Evolutionary conservation across 768 basidiomycete species (phyloP).

Genomic region (Epithele typhae): DNA sequence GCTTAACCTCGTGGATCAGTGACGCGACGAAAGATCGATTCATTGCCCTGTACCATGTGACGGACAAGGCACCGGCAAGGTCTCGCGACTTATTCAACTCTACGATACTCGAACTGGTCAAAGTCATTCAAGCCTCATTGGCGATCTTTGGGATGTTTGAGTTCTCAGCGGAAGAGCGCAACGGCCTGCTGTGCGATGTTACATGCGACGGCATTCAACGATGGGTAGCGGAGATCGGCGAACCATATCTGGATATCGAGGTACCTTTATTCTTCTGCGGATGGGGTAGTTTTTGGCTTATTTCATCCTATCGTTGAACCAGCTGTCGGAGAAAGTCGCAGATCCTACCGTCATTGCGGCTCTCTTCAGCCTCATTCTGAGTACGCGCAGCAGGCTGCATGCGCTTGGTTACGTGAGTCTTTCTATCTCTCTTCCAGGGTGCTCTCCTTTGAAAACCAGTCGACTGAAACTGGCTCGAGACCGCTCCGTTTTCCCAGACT

Average conservation of each 20-base stretch:
- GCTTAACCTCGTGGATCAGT: too few relatives aligned
- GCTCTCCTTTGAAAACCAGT: too few relatives aligned
- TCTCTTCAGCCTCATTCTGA: conserved; percentile 64
- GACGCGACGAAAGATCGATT: conserved; percentile 82
- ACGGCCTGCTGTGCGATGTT: conserved; percentile 75
- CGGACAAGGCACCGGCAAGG: conserved; percentile 33
- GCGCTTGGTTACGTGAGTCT: conserved; percentile 38
- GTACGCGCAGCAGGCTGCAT: conserved; percentile 65
- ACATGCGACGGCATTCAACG: conserved; percentile 66
- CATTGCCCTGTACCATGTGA: conserved; percentile 61
- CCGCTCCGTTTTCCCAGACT: too few relatives aligned
- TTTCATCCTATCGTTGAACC: not conserved
- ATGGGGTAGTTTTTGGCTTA: too few relatives aligned
- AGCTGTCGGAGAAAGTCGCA: conserved; percentile 70
- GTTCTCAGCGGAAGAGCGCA: conserved; percentile 29
- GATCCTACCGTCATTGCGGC: conserved; percentile 71
- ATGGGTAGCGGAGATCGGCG: conserved; percentile 68
- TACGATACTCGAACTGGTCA: conserved; percentile 73
- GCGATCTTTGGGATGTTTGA: conserved; percentile 67
- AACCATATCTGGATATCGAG: conserved; percentile 58
- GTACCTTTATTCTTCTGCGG: conserved; percentile 25
- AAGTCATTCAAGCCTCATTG: conserved; percentile 67
- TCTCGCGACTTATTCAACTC: conserved; percentile 45
- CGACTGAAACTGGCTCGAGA: too few relatives aligned
- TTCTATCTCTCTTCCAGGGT: too few relatives aligned